Base-by-base conservation (phyloP, 129 eudicot genomes). In the Apium graveolens region DNA sequence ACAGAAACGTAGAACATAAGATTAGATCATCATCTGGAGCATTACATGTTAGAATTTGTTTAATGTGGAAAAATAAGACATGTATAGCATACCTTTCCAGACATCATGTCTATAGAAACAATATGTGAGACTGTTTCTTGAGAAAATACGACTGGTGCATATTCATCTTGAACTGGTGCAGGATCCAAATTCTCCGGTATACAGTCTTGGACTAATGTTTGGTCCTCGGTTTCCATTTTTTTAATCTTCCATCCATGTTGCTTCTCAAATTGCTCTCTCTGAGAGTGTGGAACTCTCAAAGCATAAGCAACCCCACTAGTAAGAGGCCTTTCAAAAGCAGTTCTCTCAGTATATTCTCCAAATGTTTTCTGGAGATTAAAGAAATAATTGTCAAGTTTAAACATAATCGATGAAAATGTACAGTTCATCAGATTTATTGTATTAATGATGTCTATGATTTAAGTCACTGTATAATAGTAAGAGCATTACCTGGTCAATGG, bases 281-380 rank as follows among this genome's bases (percentile, higher is more conserved):
- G 92, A 60, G 91, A 82, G 78, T 90, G 89, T 13, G 65, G 91
- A 65, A 95, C 96, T 74, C 96, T 91, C 68, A 90, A 76, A 78
- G 99, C 99, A 81, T 95, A 95, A 3, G 99, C 91, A 80, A 95
- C 99, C 6, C 99, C 99, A 76, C 99, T 95, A 18, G 96, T 90
- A 63, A 95, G 89, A 39, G 99, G 99, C 79, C 99, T 88, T 84
- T 95, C 99, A 80, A 95, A 95, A 38, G 97, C 87, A 1, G 99
- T 95, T 82, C 87, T 87, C 74, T 88, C 99, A 0, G 99, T 90
- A 76, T 95, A 95, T 18, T 88, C 94, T 78, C 87, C 96, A 83
- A 95, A 95, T 14, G 96, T 95, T 92, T 84, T 90, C 99, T 95
- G 85, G 60, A 1, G 41, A 78, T 7, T 46, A 27, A 39, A 75